Evolutionary conservation across 345 rosid genomes (phyloP).

Genomic region (Euphorbia peplus): DNA sequence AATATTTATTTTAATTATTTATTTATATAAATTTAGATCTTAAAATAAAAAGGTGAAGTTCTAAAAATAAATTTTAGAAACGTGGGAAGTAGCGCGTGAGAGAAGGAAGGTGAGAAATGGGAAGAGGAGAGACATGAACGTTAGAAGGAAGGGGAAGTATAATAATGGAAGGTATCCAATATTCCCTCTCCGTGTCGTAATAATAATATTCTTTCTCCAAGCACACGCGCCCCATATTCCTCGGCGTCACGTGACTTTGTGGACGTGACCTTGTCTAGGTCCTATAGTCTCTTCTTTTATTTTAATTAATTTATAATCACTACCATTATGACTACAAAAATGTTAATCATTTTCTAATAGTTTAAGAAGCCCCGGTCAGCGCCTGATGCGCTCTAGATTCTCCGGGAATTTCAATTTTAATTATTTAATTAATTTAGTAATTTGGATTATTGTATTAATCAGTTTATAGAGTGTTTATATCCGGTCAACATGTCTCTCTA

Average conservation of each 20-base stretch:
- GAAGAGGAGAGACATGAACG: constrained; percentile 15
- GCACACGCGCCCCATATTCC: constrained; percentile 55
- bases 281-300: constrained; percentile 25
- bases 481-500: constrained; percentile 57
- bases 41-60: too few relatives aligned
- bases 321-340: constrained; percentile 17
- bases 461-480: constrained; percentile 33
- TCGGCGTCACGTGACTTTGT: constrained; percentile 82
- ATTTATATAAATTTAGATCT: too few relatives aligned
- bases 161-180: constrained; percentile 40
- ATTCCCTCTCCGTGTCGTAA: constrained; percentile 62
- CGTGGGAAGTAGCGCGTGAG: constrained; percentile 13
- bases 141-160: constrained; percentile 47
- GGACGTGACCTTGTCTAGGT: constrained; percentile 40
- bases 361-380: constrained; percentile 74
- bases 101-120: constrained; percentile 6
- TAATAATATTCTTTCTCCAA: constrained; percentile 38
- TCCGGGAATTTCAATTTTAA: constrained; percentile 49
- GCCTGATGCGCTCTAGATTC: constrained; percentile 98
- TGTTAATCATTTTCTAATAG: constrained; percentile 30
- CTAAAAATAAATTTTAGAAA: too few relatives aligned
- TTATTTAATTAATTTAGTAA: constrained; percentile 13
- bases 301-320: constrained; percentile 20
- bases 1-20: too few relatives aligned
- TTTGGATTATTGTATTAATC: neutral